phyloP scores from a whole-genome alignment of 2,329 filamentous ascomycete species.

The Alternaria tenuissima region DNA sequence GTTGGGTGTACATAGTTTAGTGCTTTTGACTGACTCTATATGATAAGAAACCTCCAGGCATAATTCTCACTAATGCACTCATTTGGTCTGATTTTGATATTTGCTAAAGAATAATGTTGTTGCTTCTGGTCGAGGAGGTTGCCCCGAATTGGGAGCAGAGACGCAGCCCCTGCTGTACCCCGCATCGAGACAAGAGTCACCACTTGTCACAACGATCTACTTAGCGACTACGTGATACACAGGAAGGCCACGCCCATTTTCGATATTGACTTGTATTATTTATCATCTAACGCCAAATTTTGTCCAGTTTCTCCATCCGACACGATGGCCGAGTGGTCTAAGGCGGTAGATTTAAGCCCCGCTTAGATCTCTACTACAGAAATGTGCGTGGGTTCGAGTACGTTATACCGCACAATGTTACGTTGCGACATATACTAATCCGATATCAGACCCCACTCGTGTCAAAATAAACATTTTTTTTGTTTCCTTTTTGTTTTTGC shows the following conservation, averaged over 20 bases:
- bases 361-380: conserved; percentile 41
- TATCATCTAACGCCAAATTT: neutral
- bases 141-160: neutral
- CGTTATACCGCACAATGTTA: no score
- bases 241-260: no score
- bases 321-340: conserved; percentile 46
- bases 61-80: neutral
- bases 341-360: conserved; percentile 46
- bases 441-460: conserved; percentile 30
- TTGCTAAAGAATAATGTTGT: neutral
- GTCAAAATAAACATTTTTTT: conserved; percentile 15
- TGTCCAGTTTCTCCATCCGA: conserved; percentile 21
- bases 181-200: neutral
- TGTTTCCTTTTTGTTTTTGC: no score
- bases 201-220: neutral
- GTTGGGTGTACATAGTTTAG: neutral
- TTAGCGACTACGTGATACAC: neutral
- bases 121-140: neutral
- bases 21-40: neutral
- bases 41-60: neutral
- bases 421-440: no score
- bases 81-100: neutral
- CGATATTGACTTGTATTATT: rapidly evolving
- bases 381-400: conserved; percentile 44
- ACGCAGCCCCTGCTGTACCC: conserved; percentile 1